Evolutionary conservation across 192 early-diverging fungal species (phyloP), one percentile per base, ranked within the genome.

Genomic region (Funneliformis mosseae): DNA sequence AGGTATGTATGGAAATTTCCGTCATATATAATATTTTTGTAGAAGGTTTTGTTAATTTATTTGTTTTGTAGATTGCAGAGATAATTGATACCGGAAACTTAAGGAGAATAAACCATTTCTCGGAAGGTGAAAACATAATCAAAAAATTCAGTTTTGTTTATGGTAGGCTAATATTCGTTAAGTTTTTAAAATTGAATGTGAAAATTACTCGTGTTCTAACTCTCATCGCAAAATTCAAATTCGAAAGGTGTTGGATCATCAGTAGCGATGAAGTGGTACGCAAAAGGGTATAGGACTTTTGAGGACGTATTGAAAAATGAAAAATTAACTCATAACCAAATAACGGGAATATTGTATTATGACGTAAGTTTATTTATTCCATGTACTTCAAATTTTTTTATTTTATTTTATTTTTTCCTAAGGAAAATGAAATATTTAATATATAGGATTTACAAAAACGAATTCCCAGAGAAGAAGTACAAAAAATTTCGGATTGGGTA

Each of bases 31-130:
- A 66, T 39, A 10, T 43, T 70, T 21, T 70, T 0, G 4, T n/a
- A 21, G 10, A n/a, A 9, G n/a, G 2, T 18, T 21, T 21, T 39
- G 10, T 33, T 42, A n/a, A 43, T n/a, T 43, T 45, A 43, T 70
- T 39, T 6, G 4, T 18, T 41, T 39, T 10, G 4, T n/a, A 70
- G 68, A 70, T 70, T 23, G 38, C 16, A 42, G 68, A 70, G 41
- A 45, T 70, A n/a, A 41, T 70, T n/a, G 38, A 70, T 43, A 70
- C 68, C 10, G 68, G 68, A 70, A 70, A 70, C 42, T 42, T 70
- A 70, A 42, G n/a, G 42, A 33, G 68, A 16, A n/a, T 70, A 70
- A 9, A 43, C n/a, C 14, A 21, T 42, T 10, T 70, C 41, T 70
- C 68, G 9, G 39, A 70, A 70, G 33, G 18, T 2, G 68, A 70